Conservation (phyloP, 345 rosid species). For the Lenwebbia sp. region DNA sequence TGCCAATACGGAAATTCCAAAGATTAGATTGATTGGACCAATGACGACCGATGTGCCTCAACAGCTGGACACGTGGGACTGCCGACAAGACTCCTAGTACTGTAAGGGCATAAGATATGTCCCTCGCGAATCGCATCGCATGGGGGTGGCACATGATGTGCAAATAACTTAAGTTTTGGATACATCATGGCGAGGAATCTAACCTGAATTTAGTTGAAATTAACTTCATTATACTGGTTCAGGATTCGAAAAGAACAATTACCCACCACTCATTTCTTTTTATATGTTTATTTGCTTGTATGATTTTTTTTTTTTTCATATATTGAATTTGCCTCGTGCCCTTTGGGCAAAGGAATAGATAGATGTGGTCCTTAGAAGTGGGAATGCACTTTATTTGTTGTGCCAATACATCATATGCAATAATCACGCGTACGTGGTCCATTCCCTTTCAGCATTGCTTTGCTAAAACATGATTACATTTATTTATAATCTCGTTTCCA, state of each 20-base stretch:
- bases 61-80: not conserved
- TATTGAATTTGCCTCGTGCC: not conserved
- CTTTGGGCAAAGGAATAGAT: not conserved
- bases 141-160: not conserved
- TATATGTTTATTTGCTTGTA: not conserved
- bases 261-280: not conserved
- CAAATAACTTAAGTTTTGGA: not conserved
- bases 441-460: not conserved
- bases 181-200: not conserved
- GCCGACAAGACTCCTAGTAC: not conserved
- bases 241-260: not conserved
- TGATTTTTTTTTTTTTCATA: too few species aligned
- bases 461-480: not conserved
- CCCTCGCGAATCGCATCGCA: not conserved
- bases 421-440: not conserved
- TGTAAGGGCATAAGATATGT: not conserved
- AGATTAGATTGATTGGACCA: not conserved
- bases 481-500: not conserved
- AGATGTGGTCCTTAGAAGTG: not conserved
- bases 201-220: not conserved
- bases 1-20: not conserved
- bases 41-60: not conserved
- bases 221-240: not conserved
- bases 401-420: not conserved
- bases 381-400: not conserved